phyloP scores from a whole-genome alignment of 2,329 filamentous ascomycete species.

The Dactylellina parvicollis region DNA sequence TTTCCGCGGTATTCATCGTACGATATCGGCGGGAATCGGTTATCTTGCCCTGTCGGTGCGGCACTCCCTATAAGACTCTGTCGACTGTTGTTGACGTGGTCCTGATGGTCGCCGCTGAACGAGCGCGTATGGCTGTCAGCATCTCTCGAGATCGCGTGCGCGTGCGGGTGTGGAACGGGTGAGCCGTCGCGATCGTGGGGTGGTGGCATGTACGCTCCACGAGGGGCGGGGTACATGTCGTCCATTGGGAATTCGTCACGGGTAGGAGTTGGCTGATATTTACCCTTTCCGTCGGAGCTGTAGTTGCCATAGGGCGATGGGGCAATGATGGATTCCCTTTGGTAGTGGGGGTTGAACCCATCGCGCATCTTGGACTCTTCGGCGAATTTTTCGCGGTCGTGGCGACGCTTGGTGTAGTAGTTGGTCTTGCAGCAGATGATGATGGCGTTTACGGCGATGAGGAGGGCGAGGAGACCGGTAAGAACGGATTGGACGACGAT shows the following conservation, averaged over 20 bases:
- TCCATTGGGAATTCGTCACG: constrained; percentile 55
- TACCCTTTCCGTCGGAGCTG: constrained; percentile 56
- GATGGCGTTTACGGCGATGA: constrained; percentile 89
- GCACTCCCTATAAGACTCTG: constrained; percentile 47
- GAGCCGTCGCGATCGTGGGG: constrained; percentile 51
- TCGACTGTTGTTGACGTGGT: constrained; percentile 34
- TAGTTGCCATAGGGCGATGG: constrained; percentile 63
- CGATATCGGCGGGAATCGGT: constrained; percentile 44
- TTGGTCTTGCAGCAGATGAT: constrained; percentile 85
- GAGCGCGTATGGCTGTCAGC: constrained; percentile 32
- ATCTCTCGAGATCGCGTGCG: constrained; percentile 1
- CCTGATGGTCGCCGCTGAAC: constrained; percentile 39
- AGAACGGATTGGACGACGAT: constrained; percentile 89
- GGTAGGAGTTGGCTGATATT: constrained; percentile 56
- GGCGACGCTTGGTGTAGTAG: constrained; percentile 85
- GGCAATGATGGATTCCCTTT: constrained; percentile 83
- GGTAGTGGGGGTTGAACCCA: constrained; percentile 84
- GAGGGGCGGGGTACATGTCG: constrained; percentile 48
- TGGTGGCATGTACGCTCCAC: constrained; percentile 39
- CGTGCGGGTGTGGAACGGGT: constrained; percentile 25
- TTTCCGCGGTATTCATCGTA: constrained; percentile 49
- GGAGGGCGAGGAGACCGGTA: constrained; percentile 81
- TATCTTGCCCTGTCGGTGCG: constrained; percentile 33
- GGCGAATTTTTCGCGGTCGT: constrained; percentile 80
- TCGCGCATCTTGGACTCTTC: constrained; percentile 64